Conservation (phyloP, 2,329 filamentous ascomycete genomes). For the Ophiosphaerella korrae region DNA sequence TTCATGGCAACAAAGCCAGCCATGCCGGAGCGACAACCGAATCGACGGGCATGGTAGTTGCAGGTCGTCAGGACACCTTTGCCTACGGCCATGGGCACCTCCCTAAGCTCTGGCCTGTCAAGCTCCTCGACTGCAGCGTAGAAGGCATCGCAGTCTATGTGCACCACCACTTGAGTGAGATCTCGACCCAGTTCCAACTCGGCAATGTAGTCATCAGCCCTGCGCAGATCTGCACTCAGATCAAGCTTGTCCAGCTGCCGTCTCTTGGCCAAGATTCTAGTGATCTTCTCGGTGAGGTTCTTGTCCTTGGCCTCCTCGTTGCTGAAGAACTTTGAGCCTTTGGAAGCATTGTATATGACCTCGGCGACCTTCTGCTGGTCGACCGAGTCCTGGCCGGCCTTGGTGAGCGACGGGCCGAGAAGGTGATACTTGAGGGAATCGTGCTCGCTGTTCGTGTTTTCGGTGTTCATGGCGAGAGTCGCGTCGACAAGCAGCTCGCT, state of each 20-base stretch:
- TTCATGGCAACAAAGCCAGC: slow-evolving; percentile 94
- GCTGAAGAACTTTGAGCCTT: slow-evolving; percentile 94
- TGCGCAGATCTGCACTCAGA: slow-evolving; percentile 71
- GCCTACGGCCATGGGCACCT: slow-evolving; percentile 90
- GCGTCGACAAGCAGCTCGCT: slow-evolving; percentile 6
- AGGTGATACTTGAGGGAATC: slow-evolving; percentile 86
- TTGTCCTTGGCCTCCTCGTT: slow-evolving; percentile 86
- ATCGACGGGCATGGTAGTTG: slow-evolving; percentile 90
- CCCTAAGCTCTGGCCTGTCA: slow-evolving; percentile 77
- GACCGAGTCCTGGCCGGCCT: slow-evolving; percentile 91
- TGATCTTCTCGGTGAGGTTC: slow-evolving; percentile 83
- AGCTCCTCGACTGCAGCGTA: slow-evolving; percentile 89
- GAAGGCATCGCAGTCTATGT: slow-evolving; percentile 97
- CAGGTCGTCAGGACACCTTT: slow-evolving; percentile 71
- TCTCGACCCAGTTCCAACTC: slow-evolving; percentile 81
- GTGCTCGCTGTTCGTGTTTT: slow-evolving; percentile 46
- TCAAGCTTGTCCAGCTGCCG: slow-evolving; percentile 75
- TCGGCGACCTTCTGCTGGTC: slow-evolving; percentile 94
- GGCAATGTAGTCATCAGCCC: slow-evolving; percentile 79
- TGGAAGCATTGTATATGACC: slow-evolving; percentile 95
- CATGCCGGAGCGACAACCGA: slow-evolving; percentile 93
- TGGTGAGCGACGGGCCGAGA: slow-evolving; percentile 87
- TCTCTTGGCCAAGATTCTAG: slow-evolving; percentile 76
- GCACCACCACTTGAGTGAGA: slow-evolving; percentile 81
- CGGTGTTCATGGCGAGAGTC: slow-evolving; percentile 19